A percentile compares a stretch with the other conserved stretches of the same genome.
Evolutionary conservation across 371 early-diverging fungal species (phyloP).

Genomic region (Zancudomyces culisetae): DNA sequence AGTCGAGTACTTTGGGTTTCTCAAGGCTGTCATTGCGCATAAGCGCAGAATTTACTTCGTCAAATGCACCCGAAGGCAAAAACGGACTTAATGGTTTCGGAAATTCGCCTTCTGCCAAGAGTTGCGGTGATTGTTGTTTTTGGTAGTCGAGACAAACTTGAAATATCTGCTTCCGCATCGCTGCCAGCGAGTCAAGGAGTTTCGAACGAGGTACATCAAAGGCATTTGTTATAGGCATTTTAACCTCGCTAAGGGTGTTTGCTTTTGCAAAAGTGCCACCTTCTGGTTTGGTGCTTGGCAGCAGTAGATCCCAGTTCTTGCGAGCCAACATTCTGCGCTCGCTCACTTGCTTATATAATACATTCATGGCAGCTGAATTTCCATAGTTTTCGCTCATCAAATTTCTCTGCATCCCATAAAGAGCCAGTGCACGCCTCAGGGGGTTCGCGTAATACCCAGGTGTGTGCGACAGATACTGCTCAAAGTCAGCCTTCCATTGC

Average conservation of each 20-base stretch:
- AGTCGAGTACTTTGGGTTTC: conserved; percentile 20
- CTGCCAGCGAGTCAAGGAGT: conserved; percentile 13
- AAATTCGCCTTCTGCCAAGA: not conserved
- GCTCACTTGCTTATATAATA: conserved; percentile 5
- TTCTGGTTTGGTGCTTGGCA: not conserved
- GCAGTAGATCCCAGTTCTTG: conserved; percentile 14
- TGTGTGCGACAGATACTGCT: conserved; percentile 33
- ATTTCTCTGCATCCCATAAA: conserved; percentile 18
- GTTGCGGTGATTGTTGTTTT: not conserved
- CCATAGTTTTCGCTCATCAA: conserved; percentile 20
- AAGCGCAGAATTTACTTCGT: not conserved
- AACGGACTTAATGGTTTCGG: not conserved
- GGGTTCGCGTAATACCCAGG: conserved; percentile 30
- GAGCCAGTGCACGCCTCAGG: conserved; percentile 15
- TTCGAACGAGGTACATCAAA: conserved; percentile 25
- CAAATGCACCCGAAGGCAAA: not conserved
- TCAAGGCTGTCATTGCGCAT: conserved; percentile 10
- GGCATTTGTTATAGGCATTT: conserved; percentile 12
- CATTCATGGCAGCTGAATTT: conserved; percentile 18
- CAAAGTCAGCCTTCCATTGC: conserved; percentile 31
- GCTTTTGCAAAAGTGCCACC: not conserved
- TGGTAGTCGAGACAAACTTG: not conserved
- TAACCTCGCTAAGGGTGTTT: conserved; percentile 4
- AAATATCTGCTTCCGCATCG: conserved; percentile 10
- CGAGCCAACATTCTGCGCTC: conserved; percentile 9